phyloP scores from a whole-genome alignment of 805 yeast genomes.

The Wickerhamomyces silvicola region DNA sequence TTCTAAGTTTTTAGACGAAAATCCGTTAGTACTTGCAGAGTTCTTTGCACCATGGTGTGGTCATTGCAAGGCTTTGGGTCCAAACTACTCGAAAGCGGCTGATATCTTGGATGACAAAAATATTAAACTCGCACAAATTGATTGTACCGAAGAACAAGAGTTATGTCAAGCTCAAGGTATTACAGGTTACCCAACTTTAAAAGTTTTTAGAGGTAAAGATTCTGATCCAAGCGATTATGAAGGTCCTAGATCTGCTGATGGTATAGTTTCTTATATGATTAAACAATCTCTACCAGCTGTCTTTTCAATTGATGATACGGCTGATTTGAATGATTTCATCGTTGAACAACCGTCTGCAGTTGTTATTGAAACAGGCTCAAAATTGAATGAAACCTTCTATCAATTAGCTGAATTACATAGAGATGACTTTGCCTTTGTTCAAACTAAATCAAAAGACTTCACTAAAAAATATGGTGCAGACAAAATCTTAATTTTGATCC shows the following conservation, averaged over 20 bases:
- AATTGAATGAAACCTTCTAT: slow-evolving; percentile 52
- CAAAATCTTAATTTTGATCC: slow-evolving; percentile 24
- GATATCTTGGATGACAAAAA: slow-evolving; percentile 51
- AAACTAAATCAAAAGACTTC: slow-evolving; percentile 32
- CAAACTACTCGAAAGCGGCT: slow-evolving; percentile 72
- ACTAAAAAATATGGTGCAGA: slow-evolving; percentile 28
- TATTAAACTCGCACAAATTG: slow-evolving; percentile 75
- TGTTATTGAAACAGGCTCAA: slow-evolving; percentile 47
- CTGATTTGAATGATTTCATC: slow-evolving; percentile 44
- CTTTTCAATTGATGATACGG: slow-evolving; percentile 38
- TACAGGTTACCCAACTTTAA: slow-evolving; percentile 81
- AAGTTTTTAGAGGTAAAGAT: slow-evolving; percentile 52
- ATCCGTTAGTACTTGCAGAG: slow-evolving; percentile 79
- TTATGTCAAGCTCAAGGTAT: slow-evolving; percentile 63
- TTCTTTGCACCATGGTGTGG: slow-evolving; percentile 99
- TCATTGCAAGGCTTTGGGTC: slow-evolving; percentile 85
- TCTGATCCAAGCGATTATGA: slow-evolving; percentile 54
- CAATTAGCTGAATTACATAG: slow-evolving; percentile 56
- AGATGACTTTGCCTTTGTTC: slow-evolving; percentile 58
- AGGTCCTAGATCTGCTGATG: slow-evolving; percentile 79
- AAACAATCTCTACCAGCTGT: slow-evolving; percentile 81
- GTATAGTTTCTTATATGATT: slow-evolving; percentile 72
- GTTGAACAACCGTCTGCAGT: slow-evolving; percentile 43
- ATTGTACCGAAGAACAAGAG: slow-evolving; percentile 73
- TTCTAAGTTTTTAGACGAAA: slow-evolving; percentile 54